Conservation (phyloP, 306 rosid genomes). For the Rosa multiflora region DNA sequence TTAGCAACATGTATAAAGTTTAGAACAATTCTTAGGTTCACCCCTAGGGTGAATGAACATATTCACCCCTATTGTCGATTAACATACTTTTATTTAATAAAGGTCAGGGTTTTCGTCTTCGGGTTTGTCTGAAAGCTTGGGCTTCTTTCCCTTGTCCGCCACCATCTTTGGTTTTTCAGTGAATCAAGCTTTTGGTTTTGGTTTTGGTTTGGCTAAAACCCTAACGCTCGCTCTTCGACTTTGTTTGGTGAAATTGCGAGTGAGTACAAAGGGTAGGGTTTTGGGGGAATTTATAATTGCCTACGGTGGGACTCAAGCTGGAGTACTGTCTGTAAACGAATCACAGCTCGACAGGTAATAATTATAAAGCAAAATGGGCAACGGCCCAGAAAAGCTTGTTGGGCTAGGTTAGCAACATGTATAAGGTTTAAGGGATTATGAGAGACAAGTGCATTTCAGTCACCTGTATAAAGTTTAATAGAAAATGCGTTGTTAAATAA, state of each 20-base stretch:
- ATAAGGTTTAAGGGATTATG: no score
- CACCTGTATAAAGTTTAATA: no score
- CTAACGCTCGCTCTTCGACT: slow-evolving; percentile 32
- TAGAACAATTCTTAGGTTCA: no score
- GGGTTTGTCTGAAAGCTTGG: slow-evolving; percentile 46
- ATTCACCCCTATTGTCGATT: no score
- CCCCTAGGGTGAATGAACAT: no score
- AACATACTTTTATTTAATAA: no score
- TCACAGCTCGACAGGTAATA: not conserved
- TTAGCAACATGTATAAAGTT: no score
- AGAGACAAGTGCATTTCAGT: no score
- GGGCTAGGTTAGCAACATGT: not conserved
- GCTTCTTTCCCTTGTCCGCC: slow-evolving; percentile 66
- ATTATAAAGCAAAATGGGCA: not conserved
- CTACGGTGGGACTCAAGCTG: not conserved
- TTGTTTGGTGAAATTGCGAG: slow-evolving; percentile 8
- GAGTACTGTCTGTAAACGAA: not conserved
- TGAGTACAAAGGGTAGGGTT: slow-evolving; percentile 53
- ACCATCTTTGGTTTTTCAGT: slow-evolving; percentile 46
- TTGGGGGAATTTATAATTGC: slow-evolving; percentile 42
- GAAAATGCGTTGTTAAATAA: no score
- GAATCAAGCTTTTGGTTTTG: not conserved
- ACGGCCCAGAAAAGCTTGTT: not conserved
- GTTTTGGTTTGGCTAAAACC: slow-evolving; percentile 48
- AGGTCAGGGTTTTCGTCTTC: slow-evolving; percentile 51